Conservation (phyloP, 352 stramenopile species). For the Pythium rhizo-oryzae region DNA sequence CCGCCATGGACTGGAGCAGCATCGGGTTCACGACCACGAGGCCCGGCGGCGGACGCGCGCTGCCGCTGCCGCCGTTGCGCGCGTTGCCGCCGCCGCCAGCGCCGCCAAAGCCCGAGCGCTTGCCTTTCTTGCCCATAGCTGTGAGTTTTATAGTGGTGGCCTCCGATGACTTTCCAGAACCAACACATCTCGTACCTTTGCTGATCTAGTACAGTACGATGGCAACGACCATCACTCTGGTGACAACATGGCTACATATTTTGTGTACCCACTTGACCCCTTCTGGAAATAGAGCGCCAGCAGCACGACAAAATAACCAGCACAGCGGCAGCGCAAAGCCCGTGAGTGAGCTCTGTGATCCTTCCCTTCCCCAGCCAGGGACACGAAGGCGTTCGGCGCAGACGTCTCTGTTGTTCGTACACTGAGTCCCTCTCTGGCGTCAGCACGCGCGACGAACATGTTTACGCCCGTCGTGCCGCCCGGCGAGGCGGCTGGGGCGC, state of each 20-base stretch:
- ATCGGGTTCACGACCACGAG: constrained; percentile 60
- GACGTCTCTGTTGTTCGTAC: no score
- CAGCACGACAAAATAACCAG: not conserved
- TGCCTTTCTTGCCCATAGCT: constrained; percentile 33
- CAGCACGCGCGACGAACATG: not conserved
- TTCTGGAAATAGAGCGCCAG: not conserved
- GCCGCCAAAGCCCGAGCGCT: constrained; percentile 25
- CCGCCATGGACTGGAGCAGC: constrained; percentile 33
- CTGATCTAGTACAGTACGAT: not conserved
- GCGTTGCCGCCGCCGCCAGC: constrained; percentile 11
- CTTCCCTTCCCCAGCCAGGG: no score
- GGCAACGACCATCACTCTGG: constrained; percentile 13
- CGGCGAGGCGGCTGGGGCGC: not conserved
- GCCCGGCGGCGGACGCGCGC: constrained; percentile 6
- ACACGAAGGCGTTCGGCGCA: not conserved
- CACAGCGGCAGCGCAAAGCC: no score
- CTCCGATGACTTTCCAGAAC: no score
- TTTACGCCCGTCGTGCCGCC: constrained; percentile 25
- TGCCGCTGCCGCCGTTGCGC: constrained; percentile 3
- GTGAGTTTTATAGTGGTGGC: not conserved
- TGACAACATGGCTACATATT: constrained; percentile 27
- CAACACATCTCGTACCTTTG: constrained; percentile 20
- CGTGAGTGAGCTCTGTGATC: no score
- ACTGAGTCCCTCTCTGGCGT: not conserved
- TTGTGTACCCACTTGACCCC: not conserved